Conservation (phyloP, 257 asterid genomes). For the Solanum chaucha region DNA sequence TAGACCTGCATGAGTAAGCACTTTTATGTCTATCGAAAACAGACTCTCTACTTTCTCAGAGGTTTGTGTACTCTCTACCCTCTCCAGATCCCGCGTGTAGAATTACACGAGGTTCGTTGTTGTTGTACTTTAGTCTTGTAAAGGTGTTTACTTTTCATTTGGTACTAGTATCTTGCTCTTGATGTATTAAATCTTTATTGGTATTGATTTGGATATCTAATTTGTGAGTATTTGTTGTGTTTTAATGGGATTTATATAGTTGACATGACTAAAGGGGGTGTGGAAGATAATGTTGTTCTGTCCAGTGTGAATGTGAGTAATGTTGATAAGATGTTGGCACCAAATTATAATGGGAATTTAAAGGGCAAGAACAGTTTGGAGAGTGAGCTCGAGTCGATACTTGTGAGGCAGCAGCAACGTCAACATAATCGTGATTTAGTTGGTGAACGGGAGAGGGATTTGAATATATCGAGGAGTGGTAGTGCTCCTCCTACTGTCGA, state of each 20-base stretch:
- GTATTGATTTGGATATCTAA: not conserved
- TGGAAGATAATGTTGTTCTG: not conserved
- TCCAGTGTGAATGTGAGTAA: slow-evolving; percentile 8
- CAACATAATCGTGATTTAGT: slow-evolving; percentile 24
- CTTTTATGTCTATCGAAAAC: not conserved
- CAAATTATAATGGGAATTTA: slow-evolving; percentile 35
- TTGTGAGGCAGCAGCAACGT: slow-evolving; percentile 29
- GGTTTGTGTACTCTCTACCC: not conserved
- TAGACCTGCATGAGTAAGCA: not conserved
- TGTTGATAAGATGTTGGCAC: slow-evolving; percentile 22
- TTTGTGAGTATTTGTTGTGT: not conserved
- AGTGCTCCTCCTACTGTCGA: slow-evolving; percentile 87
- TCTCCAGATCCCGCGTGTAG: not conserved
- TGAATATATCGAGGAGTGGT: slow-evolving; percentile 54
- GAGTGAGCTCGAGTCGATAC: slow-evolving; percentile 49
- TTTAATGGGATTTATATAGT: not conserved
- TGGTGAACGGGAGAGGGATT: slow-evolving; percentile 39
- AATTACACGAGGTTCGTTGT: not conserved
- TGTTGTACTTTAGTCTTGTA: not conserved
- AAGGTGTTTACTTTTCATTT: not conserved
- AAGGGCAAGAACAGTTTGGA: slow-evolving; percentile 30
- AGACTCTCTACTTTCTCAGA: not conserved
- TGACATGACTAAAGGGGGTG: slow-evolving; percentile 7
- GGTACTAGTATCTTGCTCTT: not conserved
- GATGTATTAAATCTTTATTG: not conserved